Evolutionary conservation across 176 grass and related monocot species (phyloP).

Genomic region (Triticum timopheevii): DNA sequence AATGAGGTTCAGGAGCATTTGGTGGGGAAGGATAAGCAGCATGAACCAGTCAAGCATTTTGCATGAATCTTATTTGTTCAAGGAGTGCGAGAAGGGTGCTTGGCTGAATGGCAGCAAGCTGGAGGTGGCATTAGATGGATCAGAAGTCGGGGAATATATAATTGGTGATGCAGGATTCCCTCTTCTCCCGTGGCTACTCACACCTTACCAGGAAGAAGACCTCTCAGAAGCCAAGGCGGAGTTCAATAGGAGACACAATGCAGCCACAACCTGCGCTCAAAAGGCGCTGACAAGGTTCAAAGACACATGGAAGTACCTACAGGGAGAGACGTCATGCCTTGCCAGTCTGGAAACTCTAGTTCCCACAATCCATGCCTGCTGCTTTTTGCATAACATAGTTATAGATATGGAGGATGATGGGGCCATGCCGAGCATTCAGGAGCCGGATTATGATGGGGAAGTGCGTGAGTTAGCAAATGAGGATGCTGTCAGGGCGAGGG

Average conservation of each 20-base stretch:
- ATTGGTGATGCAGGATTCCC: slow-evolving; percentile 43
- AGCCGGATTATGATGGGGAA: slow-evolving; percentile 40
- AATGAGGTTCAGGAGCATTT: slow-evolving; percentile 29
- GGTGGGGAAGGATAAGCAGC: slow-evolving; percentile 3
- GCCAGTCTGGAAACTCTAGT: slow-evolving; percentile 32
- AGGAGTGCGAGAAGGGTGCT: slow-evolving; percentile 30
- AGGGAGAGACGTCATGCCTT: slow-evolving; percentile 34
- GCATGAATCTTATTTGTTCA: slow-evolving; percentile 27
- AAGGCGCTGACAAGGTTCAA: slow-evolving; percentile 31
- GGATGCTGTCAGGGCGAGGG: slow-evolving; percentile 43
- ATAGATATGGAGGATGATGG: slow-evolving; percentile 63
- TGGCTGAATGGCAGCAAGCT: slow-evolving; percentile 32
- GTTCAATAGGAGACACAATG: slow-evolving; percentile 42
- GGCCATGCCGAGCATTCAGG: slow-evolving; percentile 12
- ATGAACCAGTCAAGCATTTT: slow-evolving; percentile 29
- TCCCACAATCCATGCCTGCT: slow-evolving; percentile 58
- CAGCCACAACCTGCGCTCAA: slow-evolving; percentile 33
- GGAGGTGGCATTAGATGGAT: slow-evolving; percentile 14
- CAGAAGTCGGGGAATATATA: not conserved
- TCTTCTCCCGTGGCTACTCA: not conserved
- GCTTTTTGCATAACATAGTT: slow-evolving; percentile 65
- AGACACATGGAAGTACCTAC: not conserved
- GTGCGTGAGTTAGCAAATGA: slow-evolving; percentile 39
- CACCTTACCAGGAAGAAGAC: slow-evolving; percentile 31
- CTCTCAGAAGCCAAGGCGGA: slow-evolving; percentile 19